A percentile compares a stretch with the other conserved stretches of the same genome.
Evolutionary conservation across 2,329 filamentous ascomycete species (phyloP).

Genomic region (Penicillium sp.): DNA sequence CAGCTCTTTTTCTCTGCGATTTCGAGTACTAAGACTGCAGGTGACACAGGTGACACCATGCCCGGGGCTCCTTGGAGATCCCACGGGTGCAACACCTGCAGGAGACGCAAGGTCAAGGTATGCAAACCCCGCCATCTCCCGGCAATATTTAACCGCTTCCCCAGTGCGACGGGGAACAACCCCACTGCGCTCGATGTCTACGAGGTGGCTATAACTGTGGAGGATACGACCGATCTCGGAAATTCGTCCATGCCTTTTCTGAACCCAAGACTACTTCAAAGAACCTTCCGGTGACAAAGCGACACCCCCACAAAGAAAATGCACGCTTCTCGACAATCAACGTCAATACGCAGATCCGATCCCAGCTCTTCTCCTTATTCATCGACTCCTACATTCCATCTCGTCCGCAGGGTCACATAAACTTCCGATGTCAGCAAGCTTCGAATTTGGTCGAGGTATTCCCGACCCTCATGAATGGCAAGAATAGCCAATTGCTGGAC

Average conservation of each 20-base stretch:
- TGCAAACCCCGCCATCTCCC: neutral
- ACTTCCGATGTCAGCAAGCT: conserved; percentile 7
- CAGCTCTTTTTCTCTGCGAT: neutral
- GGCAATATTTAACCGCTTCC: neutral
- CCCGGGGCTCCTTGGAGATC: conserved; percentile 13
- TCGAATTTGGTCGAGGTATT: conserved; percentile 10
- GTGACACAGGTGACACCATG: conserved; percentile 2
- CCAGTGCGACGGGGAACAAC: conserved; percentile 15
- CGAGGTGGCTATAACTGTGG: conserved; percentile 12
- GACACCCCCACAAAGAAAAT: neutral
- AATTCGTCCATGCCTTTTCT: conserved; percentile 14
- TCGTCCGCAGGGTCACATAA: conserved; percentile 4
- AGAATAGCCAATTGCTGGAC: conserved; percentile 14
- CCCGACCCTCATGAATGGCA: conserved; percentile 9
- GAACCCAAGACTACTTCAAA: neutral
- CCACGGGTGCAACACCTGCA: conserved; percentile 14
- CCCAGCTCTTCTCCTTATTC: conserved; percentile 16
- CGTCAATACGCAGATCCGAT: conserved; percentile 17
- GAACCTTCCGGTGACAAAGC: neutral
- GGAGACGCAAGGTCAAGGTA: conserved; percentile 16
- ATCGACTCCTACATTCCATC: conserved; percentile 17
- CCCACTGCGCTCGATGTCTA: conserved; percentile 14
- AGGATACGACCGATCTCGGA: conserved; percentile 10
- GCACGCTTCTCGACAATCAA: conserved; percentile 5
- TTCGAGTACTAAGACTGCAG: neutral